Evolutionary conservation across 768 basidiomycete genomes (phyloP).

Genomic region (Lentinula guzmanii): DNA sequence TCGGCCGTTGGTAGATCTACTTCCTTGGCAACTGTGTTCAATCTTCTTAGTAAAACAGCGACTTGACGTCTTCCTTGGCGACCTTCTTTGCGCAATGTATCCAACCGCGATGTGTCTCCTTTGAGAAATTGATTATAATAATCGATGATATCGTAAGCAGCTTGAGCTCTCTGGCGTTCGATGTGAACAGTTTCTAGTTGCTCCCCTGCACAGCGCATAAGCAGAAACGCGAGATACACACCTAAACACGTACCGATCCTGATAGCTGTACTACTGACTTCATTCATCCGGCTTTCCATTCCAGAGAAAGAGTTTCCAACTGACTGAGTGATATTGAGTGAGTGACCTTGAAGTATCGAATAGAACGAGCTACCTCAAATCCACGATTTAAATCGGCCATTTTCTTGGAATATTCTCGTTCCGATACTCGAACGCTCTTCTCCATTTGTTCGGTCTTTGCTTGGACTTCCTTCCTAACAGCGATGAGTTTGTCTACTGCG

Average conservation of each 20-base stretch:
- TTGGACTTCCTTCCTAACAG: conserved; percentile 86
- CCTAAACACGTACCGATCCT: conserved; percentile 64
- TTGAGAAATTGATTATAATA: conserved; percentile 91
- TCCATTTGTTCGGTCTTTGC: conserved; percentile 88
- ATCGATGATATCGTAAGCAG: conserved; percentile 88
- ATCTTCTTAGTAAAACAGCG: conserved; percentile 77
- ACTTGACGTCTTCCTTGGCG: conserved; percentile 84
- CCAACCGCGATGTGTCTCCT: conserved; percentile 70
- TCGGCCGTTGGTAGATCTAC: conserved; percentile 84
- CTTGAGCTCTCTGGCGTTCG: conserved; percentile 87
- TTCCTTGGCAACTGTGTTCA: conserved; percentile 88
- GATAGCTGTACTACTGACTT: conserved; percentile 91
- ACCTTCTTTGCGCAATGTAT: conserved; percentile 79
- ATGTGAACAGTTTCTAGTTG: conserved; percentile 93
- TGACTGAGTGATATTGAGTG: conserved; percentile 39
- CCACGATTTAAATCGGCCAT: conserved; percentile 90
- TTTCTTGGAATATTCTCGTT: conserved; percentile 91
- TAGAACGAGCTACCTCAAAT: conserved; percentile 67
- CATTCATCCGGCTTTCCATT: conserved; percentile 88
- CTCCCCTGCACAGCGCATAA: conserved; percentile 54
- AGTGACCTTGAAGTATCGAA: background rate
- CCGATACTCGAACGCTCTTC: conserved; percentile 80
- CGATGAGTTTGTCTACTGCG: conserved; percentile 83
- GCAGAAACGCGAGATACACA: background rate
- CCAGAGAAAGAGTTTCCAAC: conserved; percentile 83